Evolutionary conservation across 2,329 filamentous ascomycete species (phyloP).

Genomic region (Aschersonia sp.): DNA sequence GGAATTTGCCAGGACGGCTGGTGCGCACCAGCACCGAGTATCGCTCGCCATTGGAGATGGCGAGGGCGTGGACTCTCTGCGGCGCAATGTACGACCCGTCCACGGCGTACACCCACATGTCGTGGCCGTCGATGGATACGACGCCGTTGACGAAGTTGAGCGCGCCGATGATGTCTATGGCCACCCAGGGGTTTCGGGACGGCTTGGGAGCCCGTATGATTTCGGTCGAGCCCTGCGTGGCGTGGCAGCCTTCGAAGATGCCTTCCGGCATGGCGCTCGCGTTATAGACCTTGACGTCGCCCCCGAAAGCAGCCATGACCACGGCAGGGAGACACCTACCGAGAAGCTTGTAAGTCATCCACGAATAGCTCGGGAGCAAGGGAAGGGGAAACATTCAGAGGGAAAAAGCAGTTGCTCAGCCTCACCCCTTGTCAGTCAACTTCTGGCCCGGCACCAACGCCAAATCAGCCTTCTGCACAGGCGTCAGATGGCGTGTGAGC

Average conservation of each 20-base stretch:
- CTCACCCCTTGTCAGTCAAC: constrained; percentile 27
- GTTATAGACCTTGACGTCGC: constrained; percentile 11
- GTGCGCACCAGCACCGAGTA: constrained; percentile 33
- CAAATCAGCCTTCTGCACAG: constrained; percentile 16
- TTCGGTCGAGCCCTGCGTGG: constrained; percentile 27
- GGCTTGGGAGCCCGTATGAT: constrained; percentile 19
- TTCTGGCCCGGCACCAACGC: constrained; percentile 11
- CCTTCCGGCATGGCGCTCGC: constrained; percentile 22
- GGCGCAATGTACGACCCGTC: constrained; percentile 41
- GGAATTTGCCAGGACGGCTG: constrained; percentile 26
- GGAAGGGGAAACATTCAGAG: neutral
- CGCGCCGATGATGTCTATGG: constrained; percentile 39
- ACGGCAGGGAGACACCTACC: constrained; percentile 23
- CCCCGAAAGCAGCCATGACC: constrained; percentile 20
- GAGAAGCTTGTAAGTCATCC: neutral
- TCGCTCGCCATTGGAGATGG: constrained; percentile 33
- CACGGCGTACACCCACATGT: constrained; percentile 38
- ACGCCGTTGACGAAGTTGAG: constrained; percentile 28
- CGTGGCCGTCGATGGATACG: constrained; percentile 36
- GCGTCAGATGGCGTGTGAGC: constrained; percentile 21
- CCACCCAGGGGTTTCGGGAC: constrained; percentile 25
- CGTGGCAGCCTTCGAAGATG: constrained; percentile 30
- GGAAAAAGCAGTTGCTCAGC: neutral
- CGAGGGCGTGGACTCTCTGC: constrained; percentile 30
- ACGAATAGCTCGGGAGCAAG: neutral